Conservation (phyloP, 2,329 filamentous ascomycete genomes). For the Aspergillus melleus region DNA sequence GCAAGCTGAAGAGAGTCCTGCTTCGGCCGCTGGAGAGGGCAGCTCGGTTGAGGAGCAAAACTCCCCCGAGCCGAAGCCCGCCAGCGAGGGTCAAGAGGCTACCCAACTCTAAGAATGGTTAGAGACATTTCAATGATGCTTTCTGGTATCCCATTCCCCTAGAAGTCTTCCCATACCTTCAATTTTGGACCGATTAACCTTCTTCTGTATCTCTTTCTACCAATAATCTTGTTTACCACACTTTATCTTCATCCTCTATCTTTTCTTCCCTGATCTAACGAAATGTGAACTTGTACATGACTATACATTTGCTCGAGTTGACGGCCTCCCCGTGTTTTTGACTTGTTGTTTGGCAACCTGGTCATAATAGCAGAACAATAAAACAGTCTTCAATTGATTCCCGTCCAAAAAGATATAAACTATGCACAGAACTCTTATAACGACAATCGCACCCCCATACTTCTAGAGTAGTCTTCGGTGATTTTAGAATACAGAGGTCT, state of each 20-base stretch:
- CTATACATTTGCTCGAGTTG: constrained; percentile 1
- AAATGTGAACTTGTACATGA: constrained; percentile 21
- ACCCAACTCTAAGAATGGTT: constrained; percentile 31
- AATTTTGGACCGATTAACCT: constrained; percentile 4
- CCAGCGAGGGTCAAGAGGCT: constrained; percentile 49
- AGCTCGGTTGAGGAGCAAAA: constrained; percentile 37
- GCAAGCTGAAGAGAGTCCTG: constrained; percentile 37
- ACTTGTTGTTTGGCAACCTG: neutral
- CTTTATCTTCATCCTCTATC: neutral
- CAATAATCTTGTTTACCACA: constrained; percentile 13
- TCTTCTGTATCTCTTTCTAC: constrained; percentile 18
- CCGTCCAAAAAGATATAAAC: constrained; percentile 28
- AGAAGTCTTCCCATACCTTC: constrained; percentile 12
- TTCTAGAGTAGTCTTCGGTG: constrained; percentile 23
- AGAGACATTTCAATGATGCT: constrained; percentile 18
- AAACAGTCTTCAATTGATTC: constrained; percentile 31
- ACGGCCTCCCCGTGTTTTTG: neutral
- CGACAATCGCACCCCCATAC: constrained; percentile 20
- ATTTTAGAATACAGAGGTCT: constrained; percentile 37
- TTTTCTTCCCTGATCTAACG: constrained; percentile 13
- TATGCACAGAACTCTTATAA: constrained; percentile 36
- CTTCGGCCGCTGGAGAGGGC: constrained; percentile 40
- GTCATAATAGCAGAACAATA: constrained; percentile 22
- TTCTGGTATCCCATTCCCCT: constrained; percentile 15
- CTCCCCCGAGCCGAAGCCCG: constrained; percentile 45